These are phyloP conservation scores for Plasmodium gonderi DNA, from an alignment of 169 alveolate genomes.

Conservation along the genomic window DNA sequence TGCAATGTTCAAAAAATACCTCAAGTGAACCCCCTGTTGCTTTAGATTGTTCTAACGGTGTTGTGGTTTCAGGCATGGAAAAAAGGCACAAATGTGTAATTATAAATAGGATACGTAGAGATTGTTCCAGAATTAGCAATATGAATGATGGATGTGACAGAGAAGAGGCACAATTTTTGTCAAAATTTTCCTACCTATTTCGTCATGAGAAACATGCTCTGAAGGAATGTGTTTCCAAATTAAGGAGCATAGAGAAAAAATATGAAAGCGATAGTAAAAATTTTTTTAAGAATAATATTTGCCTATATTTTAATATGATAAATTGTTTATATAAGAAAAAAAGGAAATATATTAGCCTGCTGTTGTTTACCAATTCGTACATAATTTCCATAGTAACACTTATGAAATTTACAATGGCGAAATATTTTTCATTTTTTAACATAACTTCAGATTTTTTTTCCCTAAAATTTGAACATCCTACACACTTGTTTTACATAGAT, in stretches of 20 bases:
- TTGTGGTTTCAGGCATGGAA: too few species aligned
- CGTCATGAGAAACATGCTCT: neutral
- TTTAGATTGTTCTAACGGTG: too few species aligned
- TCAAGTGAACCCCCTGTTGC: too few species aligned
- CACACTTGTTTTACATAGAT: slow-evolving; percentile 47
- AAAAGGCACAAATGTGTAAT: neutral
- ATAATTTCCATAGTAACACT: slow-evolving; percentile 22
- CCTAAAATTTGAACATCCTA: slow-evolving; percentile 55
- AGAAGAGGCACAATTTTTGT: neutral
- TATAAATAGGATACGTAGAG: neutral
- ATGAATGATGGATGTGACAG: neutral
- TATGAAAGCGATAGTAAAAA: slow-evolving; percentile 11
- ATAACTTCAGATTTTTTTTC: slow-evolving; percentile 57
- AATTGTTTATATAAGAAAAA: slow-evolving; percentile 59
- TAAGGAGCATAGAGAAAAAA: slow-evolving; percentile 25
- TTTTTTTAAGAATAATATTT: slow-evolving; percentile 63
- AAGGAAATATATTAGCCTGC: slow-evolving; percentile 36
- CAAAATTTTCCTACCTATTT: neutral
- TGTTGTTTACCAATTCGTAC: slow-evolving; percentile 22
- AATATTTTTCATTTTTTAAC: slow-evolving; percentile 43
- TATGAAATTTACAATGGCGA: slow-evolving; percentile 56
- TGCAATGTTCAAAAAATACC: too few species aligned
- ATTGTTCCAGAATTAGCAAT: neutral
- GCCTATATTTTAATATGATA: slow-evolving; percentile 49
- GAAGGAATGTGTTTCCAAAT: slow-evolving; percentile 18